Conservation (phyloP, 1,139 yeast species). For the Geotrichum candidum region DNA sequence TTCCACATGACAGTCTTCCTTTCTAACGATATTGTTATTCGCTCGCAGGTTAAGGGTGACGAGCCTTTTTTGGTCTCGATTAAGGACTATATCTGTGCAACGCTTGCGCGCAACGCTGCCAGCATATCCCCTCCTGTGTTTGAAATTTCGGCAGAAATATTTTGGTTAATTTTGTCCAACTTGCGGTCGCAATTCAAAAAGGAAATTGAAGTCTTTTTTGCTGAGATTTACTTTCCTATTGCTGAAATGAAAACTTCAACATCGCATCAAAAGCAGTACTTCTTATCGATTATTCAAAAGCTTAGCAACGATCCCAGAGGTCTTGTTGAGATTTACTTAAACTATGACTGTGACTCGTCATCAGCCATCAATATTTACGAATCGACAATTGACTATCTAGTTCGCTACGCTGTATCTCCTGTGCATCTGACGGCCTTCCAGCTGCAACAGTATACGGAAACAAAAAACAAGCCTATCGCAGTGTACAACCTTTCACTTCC, state of each 20-base stretch:
- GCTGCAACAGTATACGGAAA: slow-evolving; percentile 58
- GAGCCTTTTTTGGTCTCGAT: slow-evolving; percentile 71
- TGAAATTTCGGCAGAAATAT: slow-evolving; percentile 85
- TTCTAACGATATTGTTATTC: slow-evolving; percentile 55
- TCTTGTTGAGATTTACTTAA: slow-evolving; percentile 83
- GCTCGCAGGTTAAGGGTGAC: slow-evolving; percentile 53
- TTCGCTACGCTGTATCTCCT: slow-evolving; percentile 63
- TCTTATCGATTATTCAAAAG: slow-evolving; percentile 70
- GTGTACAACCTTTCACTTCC: slow-evolving; percentile 69
- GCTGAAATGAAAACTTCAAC: slow-evolving; percentile 89
- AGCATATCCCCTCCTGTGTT: slow-evolving; percentile 88
- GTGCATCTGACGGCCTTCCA: slow-evolving; percentile 70
- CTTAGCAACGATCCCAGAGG: slow-evolving; percentile 86
- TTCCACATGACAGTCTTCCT: slow-evolving; percentile 81
- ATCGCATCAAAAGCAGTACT: slow-evolving; percentile 83
- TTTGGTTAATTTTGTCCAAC: slow-evolving; percentile 81
- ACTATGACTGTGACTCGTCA: slow-evolving; percentile 84
- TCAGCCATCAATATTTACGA: slow-evolving; percentile 83
- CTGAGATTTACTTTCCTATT: slow-evolving; percentile 90
- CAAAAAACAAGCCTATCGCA: slow-evolving; percentile 54
- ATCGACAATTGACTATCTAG: slow-evolving; percentile 67
- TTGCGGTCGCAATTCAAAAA: slow-evolving; percentile 81
- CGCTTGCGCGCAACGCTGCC: slow-evolving; percentile 87
- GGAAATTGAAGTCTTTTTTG: slow-evolving; percentile 89
- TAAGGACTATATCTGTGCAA: slow-evolving; percentile 75